Percentiles rank a stretch among this genome's conserved stretches.
These are phyloP conservation scores for Geoglossum glabrum DNA, from an alignment of 495 filamentous ascomycete genomes.

Conservation along the genomic window DNA sequence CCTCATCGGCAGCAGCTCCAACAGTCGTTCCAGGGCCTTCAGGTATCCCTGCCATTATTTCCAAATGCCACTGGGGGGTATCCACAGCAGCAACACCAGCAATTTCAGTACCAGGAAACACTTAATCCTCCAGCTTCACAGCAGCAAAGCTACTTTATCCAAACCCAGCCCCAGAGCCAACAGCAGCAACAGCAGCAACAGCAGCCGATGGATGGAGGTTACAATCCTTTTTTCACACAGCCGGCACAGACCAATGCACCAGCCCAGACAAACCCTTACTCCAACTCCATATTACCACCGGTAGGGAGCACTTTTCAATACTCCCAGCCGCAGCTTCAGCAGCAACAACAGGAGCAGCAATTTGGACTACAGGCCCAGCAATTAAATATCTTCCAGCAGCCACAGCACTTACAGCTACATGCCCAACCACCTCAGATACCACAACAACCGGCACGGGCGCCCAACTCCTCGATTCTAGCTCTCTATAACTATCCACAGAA, in stretches of 20 bases:
- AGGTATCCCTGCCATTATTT: conserved; percentile 55
- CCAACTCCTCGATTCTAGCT: conserved; percentile 75
- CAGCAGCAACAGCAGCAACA: conserved; percentile 24
- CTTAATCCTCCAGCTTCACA: conserved; percentile 37
- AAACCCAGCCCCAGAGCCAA: conserved; percentile 14
- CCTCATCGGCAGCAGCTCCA: conserved; percentile 30
- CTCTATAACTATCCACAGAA: conserved; percentile 68
- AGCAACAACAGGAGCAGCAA: conserved; percentile 10
- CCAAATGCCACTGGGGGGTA: conserved; percentile 70
- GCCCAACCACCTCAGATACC: conserved; percentile 21
- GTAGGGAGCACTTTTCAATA: conserved; percentile 13
- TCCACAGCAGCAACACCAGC: conserved; percentile 24
- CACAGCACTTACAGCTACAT: conserved; percentile 17
- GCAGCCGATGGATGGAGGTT: conserved; percentile 13
- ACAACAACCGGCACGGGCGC: conserved; percentile 30
- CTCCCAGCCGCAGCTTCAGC: conserved; percentile 19
- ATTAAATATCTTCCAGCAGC: conserved; percentile 17
- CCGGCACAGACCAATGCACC: not conserved
- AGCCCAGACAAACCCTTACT: not conserved
- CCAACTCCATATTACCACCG: not conserved
- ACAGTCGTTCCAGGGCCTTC: conserved; percentile 50
- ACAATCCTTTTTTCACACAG: conserved; percentile 2
- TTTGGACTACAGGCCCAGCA: conserved; percentile 8
- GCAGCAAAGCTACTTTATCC: conserved; percentile 23
- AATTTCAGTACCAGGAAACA: conserved; percentile 28